These are phyloP conservation scores for Paracorniculantispora psalliotae DNA, from an alignment of 2,329 filamentous ascomycete genomes.

Conservation along the genomic window DNA sequence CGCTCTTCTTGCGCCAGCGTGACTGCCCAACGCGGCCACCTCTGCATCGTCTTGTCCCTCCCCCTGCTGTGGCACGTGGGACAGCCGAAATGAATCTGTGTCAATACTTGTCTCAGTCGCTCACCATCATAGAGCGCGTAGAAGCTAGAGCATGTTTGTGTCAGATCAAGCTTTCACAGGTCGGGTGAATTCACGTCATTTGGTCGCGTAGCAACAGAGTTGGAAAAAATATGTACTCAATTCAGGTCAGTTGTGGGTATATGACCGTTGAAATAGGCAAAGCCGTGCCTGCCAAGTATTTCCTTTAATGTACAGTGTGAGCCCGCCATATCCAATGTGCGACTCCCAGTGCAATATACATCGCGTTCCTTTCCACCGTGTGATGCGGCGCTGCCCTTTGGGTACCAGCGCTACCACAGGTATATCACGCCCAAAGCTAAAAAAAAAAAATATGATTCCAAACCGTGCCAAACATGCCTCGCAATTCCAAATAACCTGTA, in stretches of 20 bases:
- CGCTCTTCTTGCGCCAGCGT: background rate
- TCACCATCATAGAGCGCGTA: background rate
- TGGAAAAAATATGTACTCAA: background rate
- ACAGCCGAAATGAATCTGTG: slow-evolving; percentile 2
- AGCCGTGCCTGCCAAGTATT: background rate
- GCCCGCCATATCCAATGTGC: background rate
- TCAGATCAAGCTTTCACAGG: background rate
- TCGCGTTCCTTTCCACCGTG: background rate
- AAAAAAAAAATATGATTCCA: background rate
- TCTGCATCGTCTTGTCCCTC: background rate
- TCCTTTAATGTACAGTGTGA: slow-evolving; percentile 11
- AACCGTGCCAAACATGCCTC: background rate
- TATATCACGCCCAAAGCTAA: background rate
- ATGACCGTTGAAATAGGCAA: slow-evolving; percentile 5
- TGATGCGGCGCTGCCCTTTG: slow-evolving; percentile 10
- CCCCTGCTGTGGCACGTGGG: slow-evolving; percentile 2
- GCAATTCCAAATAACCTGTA: background rate
- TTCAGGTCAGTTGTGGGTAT: slow-evolving; percentile 11
- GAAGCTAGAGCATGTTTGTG: background rate
- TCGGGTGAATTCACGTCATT: background rate
- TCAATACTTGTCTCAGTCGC: slow-evolving; percentile 1
- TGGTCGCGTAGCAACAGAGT: background rate
- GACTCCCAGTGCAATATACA: slow-evolving; percentile 9
- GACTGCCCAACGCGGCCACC: background rate
- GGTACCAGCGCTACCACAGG: slow-evolving; percentile 9